phyloP scores from a whole-genome alignment of 495 filamentous ascomycete genomes.

The Acidomyces sp. region DNA sequence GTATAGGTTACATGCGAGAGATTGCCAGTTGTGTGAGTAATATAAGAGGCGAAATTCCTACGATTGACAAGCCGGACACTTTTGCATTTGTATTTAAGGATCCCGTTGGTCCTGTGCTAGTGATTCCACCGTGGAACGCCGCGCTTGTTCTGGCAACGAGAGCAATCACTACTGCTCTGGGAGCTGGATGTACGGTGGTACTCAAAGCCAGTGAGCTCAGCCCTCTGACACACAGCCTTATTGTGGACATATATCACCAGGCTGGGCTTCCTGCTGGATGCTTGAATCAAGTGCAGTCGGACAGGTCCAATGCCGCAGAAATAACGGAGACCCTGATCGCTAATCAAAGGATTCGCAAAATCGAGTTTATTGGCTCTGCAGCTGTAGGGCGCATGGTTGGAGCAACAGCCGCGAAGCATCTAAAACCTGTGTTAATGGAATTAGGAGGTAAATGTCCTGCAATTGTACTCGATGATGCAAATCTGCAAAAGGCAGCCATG shows the following conservation, averaged over 20 bases:
- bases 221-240: slow-evolving; percentile 21
- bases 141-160: slow-evolving; percentile 23
- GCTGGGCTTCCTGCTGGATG: slow-evolving; percentile 24
- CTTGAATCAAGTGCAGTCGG: slow-evolving; percentile 21
- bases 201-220: slow-evolving; percentile 24
- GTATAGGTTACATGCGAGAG: slow-evolving; percentile 21
- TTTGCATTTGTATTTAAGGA: slow-evolving; percentile 25
- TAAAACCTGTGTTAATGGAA: slow-evolving; percentile 28
- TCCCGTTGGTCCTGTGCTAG: slow-evolving; percentile 22
- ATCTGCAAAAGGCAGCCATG: slow-evolving; percentile 22
- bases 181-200: slow-evolving; percentile 27
- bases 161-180: slow-evolving; percentile 21
- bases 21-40: slow-evolving; percentile 20
- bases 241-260: slow-evolving; percentile 21
- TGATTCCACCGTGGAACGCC: slow-evolving; percentile 27
- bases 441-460: slow-evolving; percentile 26
- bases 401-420: slow-evolving; percentile 22
- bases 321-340: slow-evolving; percentile 24
- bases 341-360: slow-evolving; percentile 23
- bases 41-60: slow-evolving; percentile 20
- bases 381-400: slow-evolving; percentile 25
- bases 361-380: slow-evolving; percentile 27
- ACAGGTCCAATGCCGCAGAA: slow-evolving; percentile 20
- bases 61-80: slow-evolving; percentile 23
- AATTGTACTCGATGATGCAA: slow-evolving; percentile 27